Evolutionary conservation across 495 filamentous ascomycete species (phyloP).

Genomic region (Daldinia vernicosa): DNA sequence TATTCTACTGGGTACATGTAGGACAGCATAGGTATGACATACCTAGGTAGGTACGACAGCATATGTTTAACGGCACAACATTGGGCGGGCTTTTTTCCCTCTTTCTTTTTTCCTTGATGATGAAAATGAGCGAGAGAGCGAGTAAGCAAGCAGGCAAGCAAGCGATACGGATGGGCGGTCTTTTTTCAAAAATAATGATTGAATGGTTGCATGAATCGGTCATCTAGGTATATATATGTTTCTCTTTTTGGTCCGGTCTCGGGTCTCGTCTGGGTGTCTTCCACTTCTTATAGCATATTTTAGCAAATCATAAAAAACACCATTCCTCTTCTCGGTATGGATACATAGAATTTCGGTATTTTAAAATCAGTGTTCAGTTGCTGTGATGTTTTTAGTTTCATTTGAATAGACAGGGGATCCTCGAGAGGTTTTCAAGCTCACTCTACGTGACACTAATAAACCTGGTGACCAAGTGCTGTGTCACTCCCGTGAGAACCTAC

Average conservation of each 20-base stretch:
- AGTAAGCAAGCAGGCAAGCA: background rate
- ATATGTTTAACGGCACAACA: conserved; percentile 17
- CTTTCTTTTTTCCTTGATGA: background rate
- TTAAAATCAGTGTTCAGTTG: background rate
- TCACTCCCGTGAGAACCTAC: too few species aligned
- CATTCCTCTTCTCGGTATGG: background rate
- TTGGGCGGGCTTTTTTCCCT: conserved; percentile 10
- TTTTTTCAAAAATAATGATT: conserved; percentile 11
- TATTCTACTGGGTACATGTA: background rate
- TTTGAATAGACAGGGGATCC: too few species aligned
- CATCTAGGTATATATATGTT: conserved; percentile 14
- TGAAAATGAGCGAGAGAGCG: conserved; percentile 5
- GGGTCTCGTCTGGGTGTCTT: background rate
- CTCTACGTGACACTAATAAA: too few species aligned
- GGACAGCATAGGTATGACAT: background rate
- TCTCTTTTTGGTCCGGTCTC: conserved; percentile 1
- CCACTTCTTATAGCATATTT: background rate
- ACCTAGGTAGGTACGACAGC: background rate
- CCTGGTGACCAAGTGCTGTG: too few species aligned
- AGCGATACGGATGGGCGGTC: conserved; percentile 5
- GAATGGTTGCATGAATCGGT: conserved; percentile 18
- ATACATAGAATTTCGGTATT: background rate
- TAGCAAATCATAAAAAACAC: background rate
- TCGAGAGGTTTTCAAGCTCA: too few species aligned
- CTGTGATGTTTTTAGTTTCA: background rate